Base-by-base conservation (phyloP, 345 rosid species). In the Eucalyptus virginea region DNA sequence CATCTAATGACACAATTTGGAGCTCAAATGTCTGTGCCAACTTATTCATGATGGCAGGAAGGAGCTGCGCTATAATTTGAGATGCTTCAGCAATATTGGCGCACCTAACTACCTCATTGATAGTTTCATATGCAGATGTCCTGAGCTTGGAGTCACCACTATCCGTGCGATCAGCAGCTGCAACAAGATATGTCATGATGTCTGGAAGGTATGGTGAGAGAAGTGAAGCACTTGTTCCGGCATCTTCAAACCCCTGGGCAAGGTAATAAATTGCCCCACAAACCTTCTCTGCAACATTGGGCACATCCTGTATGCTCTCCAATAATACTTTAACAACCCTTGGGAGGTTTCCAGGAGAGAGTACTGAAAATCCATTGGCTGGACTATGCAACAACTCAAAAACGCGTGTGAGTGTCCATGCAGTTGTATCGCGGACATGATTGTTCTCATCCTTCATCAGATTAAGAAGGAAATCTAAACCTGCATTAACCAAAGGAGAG, bases 191-290 rank as follows among this genome's bases (percentile, higher is more conserved):
- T 87, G 93, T 91, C 69, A 96, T 93, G 58, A 97, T 97, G 49
- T 93, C 93, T 11, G 96, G 95, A 60, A 98, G 94, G 89, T 89
- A 93, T 8, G 98, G 98, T 24, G 98, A 93, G 37, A 97, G 95
- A 60, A 92, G 94, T 80, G 99, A 94, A 60, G 98, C 90, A 83
- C 91, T 93, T 72, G 93, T 90, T 89, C 95, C 99, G 32, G 94
- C 91, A 90, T 96, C 97, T 92, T 98, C 99, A 87, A 95, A 98
- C 26, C 99, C 98, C 92, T 96, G 99, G 87, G 97, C 97, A 91
- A 98, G 97, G 92, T 94, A 96, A 94, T 98, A 98, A 87, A 98
- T 93, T 17, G 98, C 99, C 81, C 99, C 99, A 80, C 99, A 98
- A 62, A 94, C 96, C 95, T 97, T 98, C 93, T 97, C 97, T 17